phyloP scores from a whole-genome alignment of 2,329 filamentous ascomycete species.

The Hypoxylon rubiginosum region DNA sequence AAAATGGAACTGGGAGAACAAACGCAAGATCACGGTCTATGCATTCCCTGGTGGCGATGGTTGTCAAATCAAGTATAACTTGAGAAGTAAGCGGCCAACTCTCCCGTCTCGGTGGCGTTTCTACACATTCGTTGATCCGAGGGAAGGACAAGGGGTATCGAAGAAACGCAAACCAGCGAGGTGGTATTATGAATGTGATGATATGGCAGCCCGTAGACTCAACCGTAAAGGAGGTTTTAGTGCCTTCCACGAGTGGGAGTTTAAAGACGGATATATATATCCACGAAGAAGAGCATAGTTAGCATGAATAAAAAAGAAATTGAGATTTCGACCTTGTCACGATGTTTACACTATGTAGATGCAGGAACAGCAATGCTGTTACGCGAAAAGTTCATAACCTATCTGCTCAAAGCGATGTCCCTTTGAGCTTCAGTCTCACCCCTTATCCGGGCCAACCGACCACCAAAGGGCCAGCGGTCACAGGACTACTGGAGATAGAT shows the following conservation, averaged over 20 bases:
- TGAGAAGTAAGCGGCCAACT: background rate
- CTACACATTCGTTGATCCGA: slow-evolving; percentile 3
- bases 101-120: background rate
- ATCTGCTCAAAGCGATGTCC: too few species aligned
- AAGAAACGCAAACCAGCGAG: slow-evolving; percentile 3
- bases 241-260: background rate
- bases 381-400: too few species aligned
- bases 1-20: background rate
- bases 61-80: background rate
- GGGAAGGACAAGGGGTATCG: background rate
- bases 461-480: too few species aligned
- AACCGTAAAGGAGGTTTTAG: background rate
- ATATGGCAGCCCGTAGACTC: background rate
- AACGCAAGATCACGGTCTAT: background rate
- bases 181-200: slow-evolving; percentile 1
- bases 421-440: too few species aligned
- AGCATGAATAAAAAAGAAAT: too few species aligned
- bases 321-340: too few species aligned
- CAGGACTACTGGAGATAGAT: too few species aligned
- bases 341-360: too few species aligned
- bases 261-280: background rate
- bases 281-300: background rate
- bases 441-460: too few species aligned
- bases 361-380: background rate
- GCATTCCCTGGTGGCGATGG: slow-evolving; percentile 1